These are phyloP conservation scores for Mycosphaerella sp. DNA, from an alignment of 2,329 filamentous ascomycete genomes.

Conservation along the genomic window DNA sequence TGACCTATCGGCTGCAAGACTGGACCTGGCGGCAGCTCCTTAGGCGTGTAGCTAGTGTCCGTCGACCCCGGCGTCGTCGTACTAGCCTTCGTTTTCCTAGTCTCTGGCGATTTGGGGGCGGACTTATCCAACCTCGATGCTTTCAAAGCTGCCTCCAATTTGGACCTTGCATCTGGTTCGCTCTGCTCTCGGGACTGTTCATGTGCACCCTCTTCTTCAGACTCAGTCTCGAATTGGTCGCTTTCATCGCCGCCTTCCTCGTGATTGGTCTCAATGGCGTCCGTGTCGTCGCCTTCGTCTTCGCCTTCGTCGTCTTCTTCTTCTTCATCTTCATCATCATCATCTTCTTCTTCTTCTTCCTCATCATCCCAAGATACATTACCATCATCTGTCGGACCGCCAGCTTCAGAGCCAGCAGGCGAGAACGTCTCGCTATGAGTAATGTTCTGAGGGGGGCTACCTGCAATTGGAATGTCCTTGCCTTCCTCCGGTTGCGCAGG, in stretches of 20 bases:
- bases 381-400: slow-evolving; percentile 19
- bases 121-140: not conserved
- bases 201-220: slow-evolving; percentile 43
- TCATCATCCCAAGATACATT: slow-evolving; percentile 31
- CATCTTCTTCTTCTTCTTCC: slow-evolving; percentile 28
- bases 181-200: slow-evolving; percentile 34
- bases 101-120: slow-evolving; percentile 11
- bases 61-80: slow-evolving; percentile 22
- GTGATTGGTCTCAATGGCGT: slow-evolving; percentile 32
- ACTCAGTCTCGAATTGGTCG: slow-evolving; percentile 31
- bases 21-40: slow-evolving; percentile 42
- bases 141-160: not conserved
- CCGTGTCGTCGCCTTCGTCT: slow-evolving; percentile 26
- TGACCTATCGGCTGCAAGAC: slow-evolving; percentile 48
- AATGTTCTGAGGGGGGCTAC: slow-evolving; percentile 43
- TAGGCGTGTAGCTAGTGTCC: slow-evolving; percentile 33
- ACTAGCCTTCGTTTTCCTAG: slow-evolving; percentile 23
- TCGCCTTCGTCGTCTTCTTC: slow-evolving; percentile 33
- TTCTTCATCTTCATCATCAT: slow-evolving; percentile 33
- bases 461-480: slow-evolving; percentile 43
- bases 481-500: slow-evolving; percentile 14
- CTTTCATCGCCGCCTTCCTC: slow-evolving; percentile 26
- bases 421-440: slow-evolving; percentile 23
- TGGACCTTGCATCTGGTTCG: slow-evolving; percentile 17
- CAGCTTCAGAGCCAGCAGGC: slow-evolving; percentile 24